Percentiles rank a stretch among this genome's conserved stretches.
phyloP scores from a whole-genome alignment of 2,329 filamentous ascomycete species.

The Ophiostoma triangulosporum region DNA sequence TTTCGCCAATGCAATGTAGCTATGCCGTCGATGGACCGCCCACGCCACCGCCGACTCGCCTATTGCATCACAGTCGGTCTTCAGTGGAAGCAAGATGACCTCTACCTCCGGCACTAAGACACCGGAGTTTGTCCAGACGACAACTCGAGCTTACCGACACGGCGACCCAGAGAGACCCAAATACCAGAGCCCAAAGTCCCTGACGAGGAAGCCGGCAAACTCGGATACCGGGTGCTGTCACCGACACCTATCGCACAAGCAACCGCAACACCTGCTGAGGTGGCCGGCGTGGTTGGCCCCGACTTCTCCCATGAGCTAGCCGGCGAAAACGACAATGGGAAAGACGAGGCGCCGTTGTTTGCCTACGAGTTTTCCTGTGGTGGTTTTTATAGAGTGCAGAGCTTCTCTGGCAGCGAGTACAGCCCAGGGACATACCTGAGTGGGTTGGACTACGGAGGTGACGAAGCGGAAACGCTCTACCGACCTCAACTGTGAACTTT shows the following conservation, averaged over 20 bases:
- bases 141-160: conserved; percentile 25
- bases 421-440: neutral
- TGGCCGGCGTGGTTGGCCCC: conserved; percentile 27
- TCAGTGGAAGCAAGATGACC: neutral
- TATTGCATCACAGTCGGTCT: neutral
- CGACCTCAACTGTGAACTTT: conserved; percentile 25
- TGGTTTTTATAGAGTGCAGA: neutral
- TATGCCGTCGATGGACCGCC: conserved; percentile 7
- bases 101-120: conserved; percentile 17
- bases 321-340: conserved; percentile 6
- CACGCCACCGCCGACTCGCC: conserved; percentile 13
- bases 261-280: conserved; percentile 19
- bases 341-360: conserved; percentile 27
- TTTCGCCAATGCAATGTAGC: neutral
- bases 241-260: conserved; percentile 27
- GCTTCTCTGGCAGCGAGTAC: conserved; percentile 10
- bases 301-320: conserved; percentile 12
- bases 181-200: conserved; percentile 21
- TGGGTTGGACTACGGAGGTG: neutral
- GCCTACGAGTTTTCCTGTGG: conserved; percentile 19
- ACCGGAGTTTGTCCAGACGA: conserved; percentile 17
- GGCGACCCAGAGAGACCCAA: conserved; percentile 20
- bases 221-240: conserved; percentile 20
- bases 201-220: conserved; percentile 17
- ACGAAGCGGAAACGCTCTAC: conserved; percentile 20